Percentiles rank a stretch among this genome's conserved stretches.
These are phyloP conservation scores for Tillandsia fasciculata DNA, from an alignment of 176 grass and related monocot genomes.

Conservation along the genomic window DNA sequence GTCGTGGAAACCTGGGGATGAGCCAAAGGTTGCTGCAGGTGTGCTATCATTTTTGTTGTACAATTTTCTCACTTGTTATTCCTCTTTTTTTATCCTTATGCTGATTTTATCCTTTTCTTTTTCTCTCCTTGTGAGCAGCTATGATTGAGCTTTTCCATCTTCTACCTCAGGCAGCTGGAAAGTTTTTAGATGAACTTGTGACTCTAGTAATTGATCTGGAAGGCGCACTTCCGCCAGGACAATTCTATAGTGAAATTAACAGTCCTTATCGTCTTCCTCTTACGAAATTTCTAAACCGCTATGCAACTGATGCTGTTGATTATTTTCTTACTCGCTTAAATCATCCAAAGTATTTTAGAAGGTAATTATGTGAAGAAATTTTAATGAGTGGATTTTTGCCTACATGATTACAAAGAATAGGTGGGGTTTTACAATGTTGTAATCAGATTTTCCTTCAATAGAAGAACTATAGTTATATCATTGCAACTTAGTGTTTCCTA, in stretches of 20 bases:
- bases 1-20: constrained; percentile 93
- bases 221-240: constrained; percentile 72
- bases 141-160: constrained; percentile 99
- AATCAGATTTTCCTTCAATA: neutral
- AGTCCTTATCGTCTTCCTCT: constrained; percentile 93
- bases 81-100: neutral
- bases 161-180: constrained; percentile 77
- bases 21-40: constrained; percentile 96
- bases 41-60: neutral
- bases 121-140: constrained; percentile 45
- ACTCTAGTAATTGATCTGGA: constrained; percentile 92
- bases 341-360: constrained; percentile 90
- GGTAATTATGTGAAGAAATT: constrained; percentile 23
- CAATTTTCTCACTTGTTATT: neutral
- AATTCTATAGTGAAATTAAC: constrained; percentile 99
- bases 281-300: constrained; percentile 91
- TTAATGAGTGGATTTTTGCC: too few species aligned
- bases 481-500: too few species aligned
- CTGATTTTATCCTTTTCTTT: neutral
- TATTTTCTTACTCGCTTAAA: constrained; percentile 91
- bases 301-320: constrained; percentile 71
- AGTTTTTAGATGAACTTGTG: constrained; percentile 96
- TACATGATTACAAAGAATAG: too few species aligned
- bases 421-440: neutral
- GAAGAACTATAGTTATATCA: too few species aligned